These are phyloP conservation scores for Hypoxylon lenormandii DNA, from an alignment of 495 filamentous ascomycete genomes.

Conservation along the genomic window DNA sequence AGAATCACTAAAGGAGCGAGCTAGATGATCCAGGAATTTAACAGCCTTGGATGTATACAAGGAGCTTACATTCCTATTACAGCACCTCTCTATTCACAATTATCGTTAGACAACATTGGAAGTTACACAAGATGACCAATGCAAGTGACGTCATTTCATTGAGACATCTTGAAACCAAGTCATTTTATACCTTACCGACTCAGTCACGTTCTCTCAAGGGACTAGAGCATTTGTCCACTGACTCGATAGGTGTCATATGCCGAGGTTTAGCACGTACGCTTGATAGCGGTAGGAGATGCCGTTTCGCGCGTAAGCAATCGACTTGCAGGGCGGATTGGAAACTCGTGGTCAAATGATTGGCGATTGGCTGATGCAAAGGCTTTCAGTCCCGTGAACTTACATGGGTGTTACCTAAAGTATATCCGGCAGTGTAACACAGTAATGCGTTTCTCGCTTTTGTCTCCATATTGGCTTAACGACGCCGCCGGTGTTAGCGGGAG, in stretches of 20 bases:
- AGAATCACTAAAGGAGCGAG: too few relatives aligned
- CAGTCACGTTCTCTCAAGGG: slow-evolving; percentile 10
- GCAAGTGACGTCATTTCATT: neutral
- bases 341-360: slow-evolving; percentile 48
- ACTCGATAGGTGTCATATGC: slow-evolving; percentile 14
- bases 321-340: slow-evolving; percentile 8
- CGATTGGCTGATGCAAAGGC: slow-evolving; percentile 21
- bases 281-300: neutral
- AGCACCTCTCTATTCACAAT: too few relatives aligned
- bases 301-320: slow-evolving; percentile 19
- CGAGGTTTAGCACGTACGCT: neutral
- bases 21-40: too few relatives aligned
- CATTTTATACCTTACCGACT: neutral
- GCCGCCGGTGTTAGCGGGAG: too few relatives aligned
- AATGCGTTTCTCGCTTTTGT: slow-evolving; percentile 11
- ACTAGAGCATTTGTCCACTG: neutral
- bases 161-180: neutral
- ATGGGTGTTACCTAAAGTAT: neutral
- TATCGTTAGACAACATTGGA: too few relatives aligned
- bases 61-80: too few relatives aligned
- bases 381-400: neutral
- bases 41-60: too few relatives aligned
- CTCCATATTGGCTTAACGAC: slow-evolving; percentile 17
- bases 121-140: neutral
- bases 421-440: slow-evolving; percentile 17